Evolutionary conservation across 495 filamentous ascomycete genomes (phyloP).

Genomic region (Venustampulla echinocandica): DNA sequence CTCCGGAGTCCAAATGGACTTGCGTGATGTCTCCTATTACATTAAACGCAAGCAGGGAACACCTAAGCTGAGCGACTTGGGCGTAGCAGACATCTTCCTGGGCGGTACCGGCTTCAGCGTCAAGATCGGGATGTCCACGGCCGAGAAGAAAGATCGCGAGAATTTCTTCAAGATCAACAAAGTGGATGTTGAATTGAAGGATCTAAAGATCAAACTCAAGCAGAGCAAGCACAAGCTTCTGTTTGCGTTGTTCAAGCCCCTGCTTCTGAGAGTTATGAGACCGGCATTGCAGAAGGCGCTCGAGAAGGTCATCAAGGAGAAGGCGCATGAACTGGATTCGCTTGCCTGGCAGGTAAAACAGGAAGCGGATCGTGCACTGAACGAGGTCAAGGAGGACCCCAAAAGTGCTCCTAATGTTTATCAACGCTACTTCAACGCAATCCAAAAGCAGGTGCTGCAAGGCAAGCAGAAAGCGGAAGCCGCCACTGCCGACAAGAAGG

Average conservation of each 20-base stretch:
- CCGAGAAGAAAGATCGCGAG: conserved; percentile 64
- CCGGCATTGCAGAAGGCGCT: conserved; percentile 79
- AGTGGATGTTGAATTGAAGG: conserved; percentile 70
- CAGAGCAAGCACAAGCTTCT: conserved; percentile 91
- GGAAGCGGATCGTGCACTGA: conserved; percentile 67
- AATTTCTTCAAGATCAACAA: conserved; percentile 93
- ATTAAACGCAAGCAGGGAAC: conserved; percentile 95
- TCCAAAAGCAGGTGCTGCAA: conserved; percentile 63
- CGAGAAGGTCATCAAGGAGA: conserved; percentile 78
- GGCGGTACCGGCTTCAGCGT: conserved; percentile 84
- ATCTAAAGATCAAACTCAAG: conserved; percentile 83
- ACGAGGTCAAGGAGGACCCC: conserved; percentile 59
- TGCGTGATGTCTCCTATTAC: conserved; percentile 88
- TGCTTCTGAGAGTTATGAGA: conserved; percentile 74
- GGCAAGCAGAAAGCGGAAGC: conserved; percentile 63
- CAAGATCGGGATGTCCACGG: conserved; percentile 80
- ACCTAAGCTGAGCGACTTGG: conserved; percentile 79
- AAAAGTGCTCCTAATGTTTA: conserved; percentile 80
- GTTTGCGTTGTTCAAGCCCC: conserved; percentile 79
- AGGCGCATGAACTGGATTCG: conserved; percentile 60
- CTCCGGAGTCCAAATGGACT: conserved; percentile 82
- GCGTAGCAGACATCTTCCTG: conserved; percentile 84
- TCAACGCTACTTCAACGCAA: conserved; percentile 66
- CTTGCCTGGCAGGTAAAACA: conserved; percentile 66
- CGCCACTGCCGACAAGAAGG: conserved; percentile 60